phyloP scores from a whole-genome alignment of 805 yeast genomes.

The Osmozyma mogii region DNA sequence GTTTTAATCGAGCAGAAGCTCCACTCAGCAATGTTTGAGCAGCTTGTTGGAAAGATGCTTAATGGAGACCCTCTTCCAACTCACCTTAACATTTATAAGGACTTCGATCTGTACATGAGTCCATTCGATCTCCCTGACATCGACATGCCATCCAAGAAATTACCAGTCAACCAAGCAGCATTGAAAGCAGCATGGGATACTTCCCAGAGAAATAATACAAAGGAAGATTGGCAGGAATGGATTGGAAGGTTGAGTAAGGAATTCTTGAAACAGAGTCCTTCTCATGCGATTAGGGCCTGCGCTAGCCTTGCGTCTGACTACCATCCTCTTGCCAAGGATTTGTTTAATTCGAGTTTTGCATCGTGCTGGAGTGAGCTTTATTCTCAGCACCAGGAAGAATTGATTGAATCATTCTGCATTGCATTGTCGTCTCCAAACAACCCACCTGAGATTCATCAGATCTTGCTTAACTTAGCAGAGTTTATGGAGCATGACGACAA shows the following conservation, averaged over 20 bases:
- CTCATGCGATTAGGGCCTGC: slow-evolving; percentile 90
- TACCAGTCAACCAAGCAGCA: slow-evolving; percentile 59
- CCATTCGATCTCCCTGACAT: slow-evolving; percentile 48
- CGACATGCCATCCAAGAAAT: slow-evolving; percentile 62
- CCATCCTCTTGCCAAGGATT: slow-evolving; percentile 79
- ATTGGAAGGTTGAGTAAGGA: slow-evolving; percentile 79
- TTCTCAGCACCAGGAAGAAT: slow-evolving; percentile 81
- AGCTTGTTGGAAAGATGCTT: slow-evolving; percentile 65
- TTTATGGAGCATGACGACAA: slow-evolving; percentile 97
- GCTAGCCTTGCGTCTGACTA: slow-evolving; percentile 82
- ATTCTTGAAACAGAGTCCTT: slow-evolving; percentile 83
- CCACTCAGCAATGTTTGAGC: slow-evolving; percentile 71
- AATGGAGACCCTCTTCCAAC: slow-evolving; percentile 85
- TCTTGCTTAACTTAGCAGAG: slow-evolving; percentile 82
- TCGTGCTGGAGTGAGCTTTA: slow-evolving; percentile 93
- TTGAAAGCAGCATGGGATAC: slow-evolving; percentile 89
- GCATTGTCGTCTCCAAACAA: slow-evolving; percentile 87
- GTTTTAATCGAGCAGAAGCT: slow-evolving; percentile 55
- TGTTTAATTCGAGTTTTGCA: slow-evolving; percentile 91
- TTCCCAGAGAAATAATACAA: slow-evolving; percentile 67
- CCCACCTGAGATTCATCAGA: slow-evolving; percentile 93
- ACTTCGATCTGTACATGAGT: slow-evolving; percentile 33
- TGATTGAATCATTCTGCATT: slow-evolving; percentile 74
- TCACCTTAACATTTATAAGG: slow-evolving; percentile 61
- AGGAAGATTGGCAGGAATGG: slow-evolving; percentile 99